These are phyloP conservation scores for Closterium sp. DNA, from an alignment of 139 green algal species.

Conservation along the genomic window DNA sequence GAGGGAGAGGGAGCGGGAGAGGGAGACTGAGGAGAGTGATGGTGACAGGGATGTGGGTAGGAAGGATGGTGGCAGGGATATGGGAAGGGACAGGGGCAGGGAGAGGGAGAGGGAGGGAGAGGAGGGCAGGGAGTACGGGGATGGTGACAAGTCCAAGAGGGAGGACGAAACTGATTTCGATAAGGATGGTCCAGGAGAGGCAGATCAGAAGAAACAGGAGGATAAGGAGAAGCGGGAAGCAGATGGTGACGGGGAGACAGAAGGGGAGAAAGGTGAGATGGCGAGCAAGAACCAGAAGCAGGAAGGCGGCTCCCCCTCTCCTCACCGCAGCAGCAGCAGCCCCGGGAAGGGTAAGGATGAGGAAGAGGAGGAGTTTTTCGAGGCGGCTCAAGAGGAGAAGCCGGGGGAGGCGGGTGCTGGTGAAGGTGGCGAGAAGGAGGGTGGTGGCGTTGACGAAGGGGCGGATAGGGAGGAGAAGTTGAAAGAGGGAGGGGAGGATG, in stretches of 20 bases:
- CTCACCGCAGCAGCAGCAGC: not conserved
- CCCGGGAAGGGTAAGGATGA: not conserved
- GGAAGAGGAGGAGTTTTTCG: not conserved
- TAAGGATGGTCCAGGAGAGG: not conserved
- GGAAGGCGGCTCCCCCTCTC: not conserved
- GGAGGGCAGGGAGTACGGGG: not conserved
- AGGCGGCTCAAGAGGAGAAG: not conserved
- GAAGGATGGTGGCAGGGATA: not conserved
- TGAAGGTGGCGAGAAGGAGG: not conserved
- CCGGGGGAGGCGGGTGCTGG: not conserved
- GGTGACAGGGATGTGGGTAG: not conserved
- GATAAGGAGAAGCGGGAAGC: conserved; percentile 4
- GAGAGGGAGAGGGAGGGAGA: not conserved
- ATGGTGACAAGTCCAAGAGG: not conserved
- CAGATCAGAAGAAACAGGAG: too few relatives aligned
- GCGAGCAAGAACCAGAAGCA: too few relatives aligned
- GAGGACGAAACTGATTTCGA: conserved; percentile 10
- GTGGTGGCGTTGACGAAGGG: too few relatives aligned
- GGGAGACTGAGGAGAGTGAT: not conserved
- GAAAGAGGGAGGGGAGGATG: not conserved
- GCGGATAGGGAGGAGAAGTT: not conserved
- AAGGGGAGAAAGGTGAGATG: too few relatives aligned
- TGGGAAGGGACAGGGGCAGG: not conserved
- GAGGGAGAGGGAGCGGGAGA: conserved; percentile 15
- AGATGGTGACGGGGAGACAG: too few relatives aligned